Base-by-base conservation (phyloP, 2,329 filamentous ascomycete genomes). In the Mycosphaerelloides madeirae region DNA sequence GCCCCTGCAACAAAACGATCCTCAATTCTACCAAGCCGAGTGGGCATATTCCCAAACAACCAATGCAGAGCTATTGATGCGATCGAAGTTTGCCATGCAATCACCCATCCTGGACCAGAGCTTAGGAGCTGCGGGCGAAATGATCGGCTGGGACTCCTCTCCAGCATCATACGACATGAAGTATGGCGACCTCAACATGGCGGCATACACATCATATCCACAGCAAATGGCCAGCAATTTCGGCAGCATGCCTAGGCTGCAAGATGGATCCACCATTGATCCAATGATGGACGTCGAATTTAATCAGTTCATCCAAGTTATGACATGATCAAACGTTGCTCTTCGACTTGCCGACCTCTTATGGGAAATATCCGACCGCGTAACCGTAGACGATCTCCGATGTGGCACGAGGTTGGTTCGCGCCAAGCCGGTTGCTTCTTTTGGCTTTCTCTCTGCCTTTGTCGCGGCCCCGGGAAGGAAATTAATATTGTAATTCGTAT, bases 1-100 rank as follows among this genome's bases (percentile, higher is more conserved):
- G 13, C 53, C 57, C 18, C 49, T 56, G 3, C 54, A 53, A 31
- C 53, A 54, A 14, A 49, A 57, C 38, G 58, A 62, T 41, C 55
- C 60, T 2, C 57, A 58, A 38, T 50, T 60, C 40, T 62, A 62
- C 40, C 55, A 61, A 44, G 48, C 63, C 20, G 52, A 61, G 38
- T 64, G 61, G 61, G 44, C 50, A 14, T 42, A 48, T 41, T 20
- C 49, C 48, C 20, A 44, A 16, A 36, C 54, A 43, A 53, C 31
- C 38, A 49, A 25, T 12, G 35, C 51, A 16, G 51, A 52, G 34
- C 41, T 49, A 15, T n/a, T 53, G 16, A 55, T 57, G 53, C 55
- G 50, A 28, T 43, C 52, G 14, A 47, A 53, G n/a, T 57, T 40
- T 31, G 48, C 49, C 19, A 44, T 57, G 37, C 53, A 47, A 41